Percentiles rank a stretch among this genome's conserved stretches.
Evolutionary conservation across 2,329 filamentous ascomycete genomes (phyloP).

Genomic region (Ilyonectria robusta): DNA sequence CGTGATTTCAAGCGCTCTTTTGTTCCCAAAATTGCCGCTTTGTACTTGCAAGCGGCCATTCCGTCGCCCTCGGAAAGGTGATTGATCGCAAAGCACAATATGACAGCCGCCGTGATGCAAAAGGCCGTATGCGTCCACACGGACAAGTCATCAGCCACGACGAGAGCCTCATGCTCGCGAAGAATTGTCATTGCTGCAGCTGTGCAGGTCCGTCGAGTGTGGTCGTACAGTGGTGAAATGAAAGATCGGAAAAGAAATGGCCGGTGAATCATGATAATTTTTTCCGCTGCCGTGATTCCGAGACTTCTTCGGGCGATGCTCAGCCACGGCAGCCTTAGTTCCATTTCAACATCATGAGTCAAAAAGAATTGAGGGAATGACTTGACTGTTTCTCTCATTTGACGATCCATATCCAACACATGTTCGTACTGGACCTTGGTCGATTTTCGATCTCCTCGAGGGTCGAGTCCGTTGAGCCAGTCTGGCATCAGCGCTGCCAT

Average conservation of each 20-base stretch:
- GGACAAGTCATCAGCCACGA: background rate
- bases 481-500: conserved; percentile 17
- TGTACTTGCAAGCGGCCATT: background rate
- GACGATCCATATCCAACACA: background rate
- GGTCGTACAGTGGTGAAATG: background rate
- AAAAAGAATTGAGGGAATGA: background rate
- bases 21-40: background rate
- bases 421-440: background rate
- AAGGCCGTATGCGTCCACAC: conserved; percentile 17
- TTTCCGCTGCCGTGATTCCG: conserved; percentile 17
- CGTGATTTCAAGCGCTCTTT: background rate
- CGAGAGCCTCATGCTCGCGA: conserved; percentile 4
- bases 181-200: conserved; percentile 15
- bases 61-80: background rate
- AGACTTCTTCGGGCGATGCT: conserved; percentile 13
- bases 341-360: background rate
- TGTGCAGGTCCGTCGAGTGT: conserved; percentile 11
- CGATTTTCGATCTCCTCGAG: background rate
- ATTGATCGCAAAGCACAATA: conserved; percentile 8
- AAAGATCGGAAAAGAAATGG: conserved; percentile 16
- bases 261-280: conserved; percentile 21
- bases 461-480: background rate
- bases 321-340: conserved; percentile 6
- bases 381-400: conserved; percentile 14
- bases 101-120: conserved; percentile 13